Conservation (phyloP, 192 early-diverging fungal genomes). For the Entomortierella lignicola region DNA sequence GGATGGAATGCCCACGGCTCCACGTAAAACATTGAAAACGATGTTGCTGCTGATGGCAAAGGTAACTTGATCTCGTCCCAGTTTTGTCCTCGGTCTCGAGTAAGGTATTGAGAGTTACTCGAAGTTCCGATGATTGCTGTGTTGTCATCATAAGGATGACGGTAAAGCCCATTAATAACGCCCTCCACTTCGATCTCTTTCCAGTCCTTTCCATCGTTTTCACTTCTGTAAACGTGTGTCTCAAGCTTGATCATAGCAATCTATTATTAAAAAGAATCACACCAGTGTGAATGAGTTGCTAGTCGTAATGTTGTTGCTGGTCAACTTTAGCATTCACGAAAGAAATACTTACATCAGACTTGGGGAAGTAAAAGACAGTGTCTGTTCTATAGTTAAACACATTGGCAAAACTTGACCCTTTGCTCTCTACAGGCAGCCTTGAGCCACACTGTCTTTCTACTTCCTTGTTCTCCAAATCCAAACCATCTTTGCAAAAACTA, state of each 20-base stretch:
- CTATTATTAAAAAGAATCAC: neutral
- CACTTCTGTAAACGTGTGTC: slow-evolving; percentile 64
- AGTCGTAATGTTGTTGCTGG: neutral
- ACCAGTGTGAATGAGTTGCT: slow-evolving; percentile 1
- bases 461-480: slow-evolving; percentile 66
- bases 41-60: slow-evolving; percentile 68
- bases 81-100: slow-evolving; percentile 68
- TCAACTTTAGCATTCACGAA: neutral
- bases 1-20: slow-evolving; percentile 82
- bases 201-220: slow-evolving; percentile 76
- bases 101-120: slow-evolving; percentile 63
- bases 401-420: slow-evolving; percentile 39
- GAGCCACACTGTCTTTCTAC: slow-evolving; percentile 79
- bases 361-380: slow-evolving; percentile 47
- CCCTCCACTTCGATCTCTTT: slow-evolving; percentile 41
- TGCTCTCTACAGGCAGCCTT: slow-evolving; percentile 48
- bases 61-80: slow-evolving; percentile 69
- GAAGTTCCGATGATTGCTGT: slow-evolving; percentile 70
- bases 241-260: slow-evolving; percentile 64
- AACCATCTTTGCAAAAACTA: slow-evolving; percentile 82
- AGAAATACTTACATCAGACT: slow-evolving; percentile 39
- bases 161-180: slow-evolving; percentile 64
- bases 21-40: slow-evolving; percentile 56
- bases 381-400: slow-evolving; percentile 12
- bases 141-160: slow-evolving; percentile 70